Conservation (phyloP, 306 rosid species). For the Geum urbanum region DNA sequence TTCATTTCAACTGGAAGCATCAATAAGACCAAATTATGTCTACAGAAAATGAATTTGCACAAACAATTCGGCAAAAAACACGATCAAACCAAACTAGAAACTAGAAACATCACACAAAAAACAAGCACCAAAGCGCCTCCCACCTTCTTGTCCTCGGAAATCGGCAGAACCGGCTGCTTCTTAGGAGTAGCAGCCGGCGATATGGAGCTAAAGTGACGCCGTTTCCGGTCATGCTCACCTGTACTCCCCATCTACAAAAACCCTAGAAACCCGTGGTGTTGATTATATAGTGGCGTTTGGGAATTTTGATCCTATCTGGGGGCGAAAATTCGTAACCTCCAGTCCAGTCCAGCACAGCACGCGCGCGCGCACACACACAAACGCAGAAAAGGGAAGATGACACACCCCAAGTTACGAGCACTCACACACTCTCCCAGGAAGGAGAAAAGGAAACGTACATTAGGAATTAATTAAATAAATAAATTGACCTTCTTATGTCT, state of each 20-base stretch:
- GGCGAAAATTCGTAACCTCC: not conserved
- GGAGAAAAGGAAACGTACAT: not conserved
- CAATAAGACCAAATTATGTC: too few relatives aligned
- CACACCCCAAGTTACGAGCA: not conserved
- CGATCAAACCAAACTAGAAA: conserved; percentile 8
- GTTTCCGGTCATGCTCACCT: conserved; percentile 80
- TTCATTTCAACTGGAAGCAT: not conserved
- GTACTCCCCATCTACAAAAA: conserved; percentile 82
- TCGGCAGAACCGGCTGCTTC: conserved; percentile 65
- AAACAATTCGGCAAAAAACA: not conserved
- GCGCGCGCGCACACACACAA: not conserved
- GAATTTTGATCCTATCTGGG: not conserved
- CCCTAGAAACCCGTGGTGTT: conserved; percentile 42
- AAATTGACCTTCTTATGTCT: conserved; percentile 7
- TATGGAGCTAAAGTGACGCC: conserved; percentile 83
- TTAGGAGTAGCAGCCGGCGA: conserved; percentile 56
- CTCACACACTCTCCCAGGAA: not conserved
- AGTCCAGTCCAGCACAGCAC: not conserved
- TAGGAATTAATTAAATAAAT: not conserved
- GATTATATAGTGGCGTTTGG: not conserved
- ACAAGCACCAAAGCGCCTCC: not conserved
- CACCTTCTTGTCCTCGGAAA: conserved; percentile 89
- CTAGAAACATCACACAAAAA: too few relatives aligned
- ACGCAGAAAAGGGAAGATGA: not conserved
- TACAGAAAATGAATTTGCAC: not conserved